Base-by-base conservation (phyloP, 2,329 filamentous ascomycete species). In the Fusarium sp. region DNA sequence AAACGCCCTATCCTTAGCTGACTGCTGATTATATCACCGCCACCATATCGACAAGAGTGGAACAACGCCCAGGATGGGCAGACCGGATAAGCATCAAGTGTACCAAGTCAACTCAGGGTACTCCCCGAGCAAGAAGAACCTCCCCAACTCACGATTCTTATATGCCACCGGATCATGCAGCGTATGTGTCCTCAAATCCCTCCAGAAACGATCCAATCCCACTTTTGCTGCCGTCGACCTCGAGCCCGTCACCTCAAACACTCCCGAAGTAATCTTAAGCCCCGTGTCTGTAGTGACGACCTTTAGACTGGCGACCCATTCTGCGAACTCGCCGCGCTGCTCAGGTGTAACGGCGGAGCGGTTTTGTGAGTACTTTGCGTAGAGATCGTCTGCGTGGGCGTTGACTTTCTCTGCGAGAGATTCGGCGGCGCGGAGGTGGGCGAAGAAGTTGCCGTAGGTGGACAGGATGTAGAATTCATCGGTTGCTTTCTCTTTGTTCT, bases 121-220 rank as follows among this genome's bases (percentile, higher is more conserved):
- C 78, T 91, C 86, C 16, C 81, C 83, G 49, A 90, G 70, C 56
- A 91, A 71, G 38, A 84, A 80, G 73, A 83, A 91, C 23, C 85
- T 78, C 0, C 89, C 89, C 52, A 91, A 70, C 77, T 91, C 89
- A 5, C 85, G 77, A 58, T 90, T 88, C 82, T 91, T 91, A 71
- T 91, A 91, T 24, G 88, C 86, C 28, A 91, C 88, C 1, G 89
- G 89, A 75, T 91, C 89, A 77, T 91, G 89, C 70, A 92, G 75
- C 1, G 84, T 86, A 77, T 92, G 89, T 7, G 88, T 91, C 8
- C 89, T 77, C n/a, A 91, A 79, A 72, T 92, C 89, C 44, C 89
- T 82, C 88, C 88, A 91, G 76, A 89, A 91, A 2, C 89, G 80
- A 78, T 91, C 89, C 60, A 92, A 77, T 0, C 88, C 88, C 2